phyloP scores from a whole-genome alignment of 2,329 filamentous ascomycete genomes.

The Hirsutella rhossiliensis region DNA sequence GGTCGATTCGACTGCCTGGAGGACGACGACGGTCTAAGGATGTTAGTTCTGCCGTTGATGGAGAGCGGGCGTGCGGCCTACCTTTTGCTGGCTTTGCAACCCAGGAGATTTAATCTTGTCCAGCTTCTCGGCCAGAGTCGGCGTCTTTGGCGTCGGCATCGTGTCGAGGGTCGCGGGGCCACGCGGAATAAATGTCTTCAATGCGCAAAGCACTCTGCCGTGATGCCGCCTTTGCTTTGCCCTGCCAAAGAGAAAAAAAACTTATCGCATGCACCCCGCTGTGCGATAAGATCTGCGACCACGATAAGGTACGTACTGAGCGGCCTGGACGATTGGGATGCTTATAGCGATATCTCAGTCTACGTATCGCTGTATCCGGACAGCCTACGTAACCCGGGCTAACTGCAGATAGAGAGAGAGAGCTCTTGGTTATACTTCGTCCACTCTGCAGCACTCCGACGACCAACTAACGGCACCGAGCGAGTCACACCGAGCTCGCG shows the following conservation, averaged over 20 bases:
- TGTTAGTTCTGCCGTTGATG: not conserved
- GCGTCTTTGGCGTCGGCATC: constrained; percentile 28
- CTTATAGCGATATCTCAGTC: not conserved
- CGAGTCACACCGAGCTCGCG: not conserved
- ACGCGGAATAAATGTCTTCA: not conserved
- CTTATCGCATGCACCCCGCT: constrained; percentile 9
- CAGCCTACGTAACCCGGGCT: not conserved
- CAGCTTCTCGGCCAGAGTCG: constrained; percentile 71
- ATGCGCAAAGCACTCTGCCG: not conserved
- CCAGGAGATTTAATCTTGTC: constrained; percentile 96
- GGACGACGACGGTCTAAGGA: constrained; percentile 64
- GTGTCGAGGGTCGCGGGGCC: constrained; percentile 6
- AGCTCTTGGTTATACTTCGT: not conserved
- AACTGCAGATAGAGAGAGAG: not conserved
- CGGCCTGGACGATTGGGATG: not conserved
- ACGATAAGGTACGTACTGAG: not conserved
- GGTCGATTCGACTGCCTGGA: constrained; percentile 86
- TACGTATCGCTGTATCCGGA: not conserved
- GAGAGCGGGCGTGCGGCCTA: constrained; percentile 38
- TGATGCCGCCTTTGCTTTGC: not conserved
- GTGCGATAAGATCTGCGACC: constrained; percentile 7
- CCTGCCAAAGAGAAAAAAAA: constrained; percentile 7
- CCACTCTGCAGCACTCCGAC: too few relatives aligned
- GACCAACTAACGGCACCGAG: not conserved
- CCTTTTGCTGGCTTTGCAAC: constrained; percentile 89